A percentile compares a stretch with the other conserved stretches of the same genome.
These are phyloP conservation scores for Penicillium sp. DNA, from an alignment of 2,329 filamentous ascomycete genomes.

Conservation along the genomic window DNA sequence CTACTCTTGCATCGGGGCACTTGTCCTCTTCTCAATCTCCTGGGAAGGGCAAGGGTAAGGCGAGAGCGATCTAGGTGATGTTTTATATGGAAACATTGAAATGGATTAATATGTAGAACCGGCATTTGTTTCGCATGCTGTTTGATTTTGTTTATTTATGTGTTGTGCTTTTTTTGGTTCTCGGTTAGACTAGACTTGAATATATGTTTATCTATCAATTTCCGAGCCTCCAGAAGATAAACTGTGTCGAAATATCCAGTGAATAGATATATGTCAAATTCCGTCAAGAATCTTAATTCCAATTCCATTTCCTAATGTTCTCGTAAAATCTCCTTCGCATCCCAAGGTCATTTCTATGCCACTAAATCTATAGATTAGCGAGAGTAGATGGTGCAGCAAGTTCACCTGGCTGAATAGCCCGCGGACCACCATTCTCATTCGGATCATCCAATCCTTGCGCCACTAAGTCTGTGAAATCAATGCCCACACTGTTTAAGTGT, in stretches of 20 bases:
- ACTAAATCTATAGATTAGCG: background rate
- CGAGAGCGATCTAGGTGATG: constrained; percentile 22
- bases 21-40: constrained; percentile 23
- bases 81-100: background rate
- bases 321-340: background rate
- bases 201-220: background rate
- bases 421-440: background rate
- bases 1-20: constrained; percentile 20
- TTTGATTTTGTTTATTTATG: background rate
- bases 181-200: background rate
- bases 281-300: background rate
- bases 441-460: constrained; percentile 53
- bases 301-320: background rate
- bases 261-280: background rate
- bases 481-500: constrained; percentile 78
- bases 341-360: background rate
- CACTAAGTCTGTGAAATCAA: constrained; percentile 85
- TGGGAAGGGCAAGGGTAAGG: constrained; percentile 38
- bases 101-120: background rate
- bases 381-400: constrained; percentile 2
- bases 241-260: too few species aligned
- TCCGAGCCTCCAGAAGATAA: background rate
- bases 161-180: background rate
- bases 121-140: background rate
- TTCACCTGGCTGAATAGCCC: constrained; percentile 10